phyloP scores from a whole-genome alignment of 208 protist species.

The Trypanosoma scelopori region DNA sequence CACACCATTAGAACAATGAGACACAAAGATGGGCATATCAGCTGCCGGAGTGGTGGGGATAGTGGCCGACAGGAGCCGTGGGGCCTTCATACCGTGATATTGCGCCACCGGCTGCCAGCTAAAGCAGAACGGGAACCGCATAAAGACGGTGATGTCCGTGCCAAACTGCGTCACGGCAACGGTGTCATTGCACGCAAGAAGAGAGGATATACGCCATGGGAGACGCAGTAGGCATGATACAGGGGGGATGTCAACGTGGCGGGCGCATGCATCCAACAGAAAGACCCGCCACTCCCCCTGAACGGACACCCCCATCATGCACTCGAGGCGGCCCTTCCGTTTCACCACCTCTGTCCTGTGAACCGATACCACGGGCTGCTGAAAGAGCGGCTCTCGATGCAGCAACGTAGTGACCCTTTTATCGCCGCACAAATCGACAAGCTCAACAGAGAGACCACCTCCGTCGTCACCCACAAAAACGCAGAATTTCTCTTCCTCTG shows the following conservation, averaged over 20 bases:
- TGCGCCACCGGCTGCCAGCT: constrained; percentile 48
- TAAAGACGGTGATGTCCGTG: constrained; percentile 49
- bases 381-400: constrained; percentile 12
- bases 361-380: constrained; percentile 7
- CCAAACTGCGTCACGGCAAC: constrained; percentile 48
- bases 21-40: constrained; percentile 25
- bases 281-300: constrained; percentile 20
- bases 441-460: constrained; percentile 2
- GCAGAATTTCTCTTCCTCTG: constrained; percentile 5
- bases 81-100: constrained; percentile 47
- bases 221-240: constrained; percentile 39
- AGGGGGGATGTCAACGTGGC: neutral
- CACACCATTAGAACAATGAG: constrained; percentile 70
- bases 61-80: constrained; percentile 46
- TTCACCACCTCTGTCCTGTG: neutral
- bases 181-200: constrained; percentile 35
- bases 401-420: neutral
- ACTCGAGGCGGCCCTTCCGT: neutral
- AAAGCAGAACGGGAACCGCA: constrained; percentile 8
- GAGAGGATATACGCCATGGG: constrained; percentile 42
- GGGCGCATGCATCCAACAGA: neutral
- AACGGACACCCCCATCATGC: constrained; percentile 13
- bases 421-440: neutral
- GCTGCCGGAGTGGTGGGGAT: constrained; percentile 2
- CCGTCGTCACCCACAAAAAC: constrained; percentile 18